Conservation (phyloP, 2,329 filamentous ascomycete genomes). For the Verticillium isaacii region DNA sequence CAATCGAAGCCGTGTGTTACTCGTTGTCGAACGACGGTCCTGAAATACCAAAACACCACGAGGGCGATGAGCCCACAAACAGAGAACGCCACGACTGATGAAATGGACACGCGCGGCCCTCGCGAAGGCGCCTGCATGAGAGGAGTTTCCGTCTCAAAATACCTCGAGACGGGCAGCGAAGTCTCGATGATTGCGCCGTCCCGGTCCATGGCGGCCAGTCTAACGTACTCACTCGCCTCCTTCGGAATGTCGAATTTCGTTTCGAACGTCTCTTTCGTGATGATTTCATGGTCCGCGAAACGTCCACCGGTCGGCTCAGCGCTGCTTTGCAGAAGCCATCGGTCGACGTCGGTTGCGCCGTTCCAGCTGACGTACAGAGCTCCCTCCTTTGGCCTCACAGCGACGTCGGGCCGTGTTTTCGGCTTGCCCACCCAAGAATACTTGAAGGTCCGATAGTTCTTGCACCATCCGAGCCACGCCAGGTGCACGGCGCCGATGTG, state of each 20-base stretch:
- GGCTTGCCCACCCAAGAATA: conserved; percentile 49
- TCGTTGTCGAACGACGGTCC: neutral
- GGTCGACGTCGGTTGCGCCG: conserved; percentile 23
- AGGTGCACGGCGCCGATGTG: conserved; percentile 35
- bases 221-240: conserved; percentile 12
- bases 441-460: conserved; percentile 52
- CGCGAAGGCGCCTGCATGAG: neutral
- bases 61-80: neutral
- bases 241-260: conserved; percentile 14
- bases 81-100: neutral
- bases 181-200: neutral
- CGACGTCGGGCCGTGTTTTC: neutral
- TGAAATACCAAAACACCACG: neutral
- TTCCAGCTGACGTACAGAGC: conserved; percentile 33
- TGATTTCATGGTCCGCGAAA: conserved; percentile 7
- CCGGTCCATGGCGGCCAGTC: conserved; percentile 15
- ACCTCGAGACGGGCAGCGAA: neutral
- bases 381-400: neutral
- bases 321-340: conserved; percentile 33
- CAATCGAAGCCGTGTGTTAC: neutral
- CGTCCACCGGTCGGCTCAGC: conserved; percentile 5
- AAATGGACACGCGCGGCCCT: neutral
- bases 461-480: conserved; percentile 20
- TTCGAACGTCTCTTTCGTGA: conserved; percentile 15
- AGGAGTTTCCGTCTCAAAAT: neutral